Evolutionary conservation across 2,329 filamentous ascomycete species (phyloP).

Genomic region (Akanthomyces muscarius): DNA sequence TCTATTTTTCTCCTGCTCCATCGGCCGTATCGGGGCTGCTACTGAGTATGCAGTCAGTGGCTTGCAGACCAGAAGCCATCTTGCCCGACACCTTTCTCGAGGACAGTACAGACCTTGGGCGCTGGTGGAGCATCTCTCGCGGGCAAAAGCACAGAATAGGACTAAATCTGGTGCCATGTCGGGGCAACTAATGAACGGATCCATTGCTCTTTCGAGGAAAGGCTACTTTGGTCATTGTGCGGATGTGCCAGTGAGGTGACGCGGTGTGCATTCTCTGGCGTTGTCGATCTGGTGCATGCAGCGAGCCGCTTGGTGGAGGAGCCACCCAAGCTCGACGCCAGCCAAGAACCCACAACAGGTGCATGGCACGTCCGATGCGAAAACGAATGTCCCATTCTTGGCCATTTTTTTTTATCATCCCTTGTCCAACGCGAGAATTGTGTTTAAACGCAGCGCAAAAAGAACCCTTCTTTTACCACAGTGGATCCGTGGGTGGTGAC

Average conservation of each 20-base stretch:
- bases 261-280: not conserved
- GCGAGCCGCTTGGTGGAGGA: not conserved
- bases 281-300: constrained; percentile 1
- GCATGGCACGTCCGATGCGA: constrained; percentile 2
- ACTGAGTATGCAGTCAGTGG: not conserved
- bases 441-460: not conserved
- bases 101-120: not conserved
- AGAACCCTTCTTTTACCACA: not conserved
- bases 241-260: not conserved
- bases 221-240: not conserved
- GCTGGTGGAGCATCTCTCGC: not conserved
- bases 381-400: not conserved
- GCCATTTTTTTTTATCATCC: too few species aligned
- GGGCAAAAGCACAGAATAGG: not conserved
- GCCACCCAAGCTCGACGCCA: not conserved
- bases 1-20: not conserved
- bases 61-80: too few species aligned
- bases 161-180: constrained; percentile 4
- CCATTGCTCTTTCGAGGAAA: not conserved
- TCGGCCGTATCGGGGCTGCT: not conserved
- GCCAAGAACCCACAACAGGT: not conserved
- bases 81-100: not conserved
- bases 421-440: not conserved
- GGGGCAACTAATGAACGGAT: constrained; percentile 1
- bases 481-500: not conserved